These are phyloP conservation scores for Malus hybrid DNA, from an alignment of 331 rosid species.

Conservation along the genomic window DNA sequence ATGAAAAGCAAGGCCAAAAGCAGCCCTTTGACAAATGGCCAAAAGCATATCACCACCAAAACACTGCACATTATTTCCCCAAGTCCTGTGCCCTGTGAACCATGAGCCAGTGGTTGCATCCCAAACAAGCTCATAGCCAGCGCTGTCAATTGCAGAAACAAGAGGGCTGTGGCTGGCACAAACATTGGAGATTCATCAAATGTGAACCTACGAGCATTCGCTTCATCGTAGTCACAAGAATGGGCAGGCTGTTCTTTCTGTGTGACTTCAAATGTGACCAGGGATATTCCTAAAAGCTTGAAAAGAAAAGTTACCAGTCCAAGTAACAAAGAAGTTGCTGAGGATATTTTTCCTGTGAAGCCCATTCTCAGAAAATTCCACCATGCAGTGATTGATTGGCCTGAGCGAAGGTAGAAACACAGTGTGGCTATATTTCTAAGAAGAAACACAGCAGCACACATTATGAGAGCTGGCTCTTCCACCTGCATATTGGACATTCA, in stretches of 20 bases:
- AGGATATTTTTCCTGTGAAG: neutral
- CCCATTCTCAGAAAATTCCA: slow-evolving; percentile 26
- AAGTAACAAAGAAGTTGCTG: neutral
- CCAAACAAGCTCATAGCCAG: slow-evolving; percentile 4
- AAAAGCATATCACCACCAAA: slow-evolving; percentile 14
- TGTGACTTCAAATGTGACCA: slow-evolving; percentile 27
- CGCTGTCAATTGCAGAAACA: too few species aligned
- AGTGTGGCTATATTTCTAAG: neutral
- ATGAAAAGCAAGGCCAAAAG: slow-evolving; percentile 15
- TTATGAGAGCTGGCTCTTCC: slow-evolving; percentile 10
- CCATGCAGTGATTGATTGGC: slow-evolving; percentile 16
- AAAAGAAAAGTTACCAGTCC: slow-evolving; percentile 4
- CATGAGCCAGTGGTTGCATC: neutral
- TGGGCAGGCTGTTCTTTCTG: slow-evolving; percentile 1
- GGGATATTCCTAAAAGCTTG: slow-evolving; percentile 20
- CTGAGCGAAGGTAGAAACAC: neutral
- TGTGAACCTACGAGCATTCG: too few species aligned
- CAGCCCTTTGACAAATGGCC: slow-evolving; percentile 25
- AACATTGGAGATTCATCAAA: slow-evolving; percentile 25
- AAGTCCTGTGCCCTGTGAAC: neutral
- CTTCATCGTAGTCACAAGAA: neutral
- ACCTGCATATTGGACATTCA: slow-evolving; percentile 5
- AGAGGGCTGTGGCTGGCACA: slow-evolving; percentile 11
- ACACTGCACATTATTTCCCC: slow-evolving; percentile 20
- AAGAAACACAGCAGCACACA: neutral